Evolutionary conservation across 305 asterid genomes (phyloP).

Genomic region (Solanum hybrid): DNA sequence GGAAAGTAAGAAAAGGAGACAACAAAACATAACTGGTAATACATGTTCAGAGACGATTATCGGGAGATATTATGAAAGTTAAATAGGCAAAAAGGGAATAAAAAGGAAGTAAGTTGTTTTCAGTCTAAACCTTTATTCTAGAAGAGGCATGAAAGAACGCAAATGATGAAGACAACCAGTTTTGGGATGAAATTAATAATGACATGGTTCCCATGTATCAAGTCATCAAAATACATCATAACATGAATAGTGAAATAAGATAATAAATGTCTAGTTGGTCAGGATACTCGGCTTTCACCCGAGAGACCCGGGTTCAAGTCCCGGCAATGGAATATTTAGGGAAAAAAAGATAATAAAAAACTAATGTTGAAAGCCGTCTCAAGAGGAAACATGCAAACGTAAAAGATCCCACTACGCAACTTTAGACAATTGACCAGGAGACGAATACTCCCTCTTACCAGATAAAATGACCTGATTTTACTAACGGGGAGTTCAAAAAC

Average conservation of each 20-base stretch:
- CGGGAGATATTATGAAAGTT: neutral
- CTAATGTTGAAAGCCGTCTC: neutral
- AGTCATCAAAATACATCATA: neutral
- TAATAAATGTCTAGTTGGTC: slow-evolving; percentile 60
- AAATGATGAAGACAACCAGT: neutral
- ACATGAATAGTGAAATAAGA: neutral
- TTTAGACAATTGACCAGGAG: neutral
- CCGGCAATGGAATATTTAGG: slow-evolving; percentile 64
- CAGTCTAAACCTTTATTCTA: neutral
- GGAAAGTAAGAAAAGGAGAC: neutral
- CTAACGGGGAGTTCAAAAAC: neutral
- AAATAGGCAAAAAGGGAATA: neutral
- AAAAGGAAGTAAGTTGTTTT: neutral
- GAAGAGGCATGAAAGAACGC: neutral
- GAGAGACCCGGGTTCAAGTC: slow-evolving; percentile 96
- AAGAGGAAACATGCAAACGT: neutral
- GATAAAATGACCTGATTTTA: neutral
- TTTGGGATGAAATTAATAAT: neutral
- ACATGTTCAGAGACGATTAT: neutral
- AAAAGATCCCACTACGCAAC: neutral
- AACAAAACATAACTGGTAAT: neutral
- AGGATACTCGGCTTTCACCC: slow-evolving; percentile 98
- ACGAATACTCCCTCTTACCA: neutral
- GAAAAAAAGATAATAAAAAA: neutral
- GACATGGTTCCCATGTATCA: neutral